phyloP scores from a whole-genome alignment of 106 monocot species.

The Dioscorea zingiberensis region DNA sequence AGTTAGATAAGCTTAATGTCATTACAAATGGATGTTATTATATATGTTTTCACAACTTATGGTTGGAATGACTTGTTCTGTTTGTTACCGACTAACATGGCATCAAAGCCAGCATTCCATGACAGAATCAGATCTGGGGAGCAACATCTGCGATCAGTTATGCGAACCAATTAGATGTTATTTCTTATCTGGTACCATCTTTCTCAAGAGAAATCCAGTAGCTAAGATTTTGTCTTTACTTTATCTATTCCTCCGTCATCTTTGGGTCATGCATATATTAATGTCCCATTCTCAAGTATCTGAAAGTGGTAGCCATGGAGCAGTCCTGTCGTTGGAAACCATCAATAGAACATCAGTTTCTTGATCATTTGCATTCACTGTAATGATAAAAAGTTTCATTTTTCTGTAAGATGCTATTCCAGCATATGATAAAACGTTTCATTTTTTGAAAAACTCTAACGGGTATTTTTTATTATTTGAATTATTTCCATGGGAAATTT shows the following conservation, averaged over 20 bases:
- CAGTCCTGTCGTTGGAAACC: constrained; percentile 39
- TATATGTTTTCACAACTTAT: no score
- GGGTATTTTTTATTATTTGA: no score
- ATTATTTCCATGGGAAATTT: no score
- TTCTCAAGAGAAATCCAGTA: constrained; percentile 62
- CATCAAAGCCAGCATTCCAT: constrained; percentile 17
- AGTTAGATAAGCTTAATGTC: no score
- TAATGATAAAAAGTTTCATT: no score
- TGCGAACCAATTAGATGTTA: constrained; percentile 65
- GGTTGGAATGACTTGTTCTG: no score
- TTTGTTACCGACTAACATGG: constrained; percentile 10
- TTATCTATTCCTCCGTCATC: constrained; percentile 62
- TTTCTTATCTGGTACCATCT: constrained; percentile 60
- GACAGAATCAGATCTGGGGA: constrained; percentile 45
- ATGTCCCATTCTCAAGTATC: constrained; percentile 41
- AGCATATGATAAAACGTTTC: no score
- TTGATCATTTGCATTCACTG: background rate
- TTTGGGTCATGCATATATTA: constrained; percentile 78
- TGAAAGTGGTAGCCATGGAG: constrained; percentile 19
- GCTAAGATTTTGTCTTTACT: constrained; percentile 42
- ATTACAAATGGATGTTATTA: no score
- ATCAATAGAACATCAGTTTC: constrained; percentile 36
- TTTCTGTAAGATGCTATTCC: no score
- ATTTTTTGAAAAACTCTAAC: no score
- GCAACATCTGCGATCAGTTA: constrained; percentile 38